These are phyloP conservation scores for Fusarium albidum DNA, from an alignment of 2,329 filamentous ascomycete genomes.

Conservation along the genomic window DNA sequence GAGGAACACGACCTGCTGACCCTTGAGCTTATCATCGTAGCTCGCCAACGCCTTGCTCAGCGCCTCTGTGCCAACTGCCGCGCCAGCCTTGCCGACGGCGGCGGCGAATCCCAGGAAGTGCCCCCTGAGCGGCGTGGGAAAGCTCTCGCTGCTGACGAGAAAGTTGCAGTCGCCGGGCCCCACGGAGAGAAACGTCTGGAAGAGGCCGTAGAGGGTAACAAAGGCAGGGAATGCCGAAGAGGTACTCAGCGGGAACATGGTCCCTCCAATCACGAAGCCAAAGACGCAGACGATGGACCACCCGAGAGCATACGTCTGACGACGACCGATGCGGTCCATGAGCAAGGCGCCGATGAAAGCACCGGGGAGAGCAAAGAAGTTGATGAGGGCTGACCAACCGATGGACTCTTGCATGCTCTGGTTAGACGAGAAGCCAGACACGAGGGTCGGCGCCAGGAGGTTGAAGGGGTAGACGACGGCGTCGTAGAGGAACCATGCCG, in stretches of 20 bases:
- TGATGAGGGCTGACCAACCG: constrained; percentile 47
- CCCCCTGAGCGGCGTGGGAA: constrained; percentile 60
- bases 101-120: constrained; percentile 61
- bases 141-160: constrained; percentile 61
- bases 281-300: constrained; percentile 58
- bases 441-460: constrained; percentile 47
- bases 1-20: constrained; percentile 6
- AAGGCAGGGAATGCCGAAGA: constrained; percentile 60
- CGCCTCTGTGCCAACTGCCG: constrained; percentile 59
- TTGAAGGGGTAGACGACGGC: constrained; percentile 56
- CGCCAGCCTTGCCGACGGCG: constrained; percentile 60
- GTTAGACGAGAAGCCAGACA: constrained; percentile 33
- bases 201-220: constrained; percentile 60
- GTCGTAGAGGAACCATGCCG: constrained; percentile 64
- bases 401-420: constrained; percentile 31
- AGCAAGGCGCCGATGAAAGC: constrained; percentile 58
- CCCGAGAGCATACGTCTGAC: constrained; percentile 60
- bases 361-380: constrained; percentile 54
- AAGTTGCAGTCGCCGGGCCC: constrained; percentile 53
- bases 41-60: constrained; percentile 40
- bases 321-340: constrained; percentile 57
- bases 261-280: constrained; percentile 59
- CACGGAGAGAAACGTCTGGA: constrained; percentile 58
- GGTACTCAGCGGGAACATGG: constrained; percentile 49
- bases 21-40: constrained; percentile 1